Base-by-base conservation (phyloP, 1,139 yeast species). In the Debaryomycetaceae sp. region DNA sequence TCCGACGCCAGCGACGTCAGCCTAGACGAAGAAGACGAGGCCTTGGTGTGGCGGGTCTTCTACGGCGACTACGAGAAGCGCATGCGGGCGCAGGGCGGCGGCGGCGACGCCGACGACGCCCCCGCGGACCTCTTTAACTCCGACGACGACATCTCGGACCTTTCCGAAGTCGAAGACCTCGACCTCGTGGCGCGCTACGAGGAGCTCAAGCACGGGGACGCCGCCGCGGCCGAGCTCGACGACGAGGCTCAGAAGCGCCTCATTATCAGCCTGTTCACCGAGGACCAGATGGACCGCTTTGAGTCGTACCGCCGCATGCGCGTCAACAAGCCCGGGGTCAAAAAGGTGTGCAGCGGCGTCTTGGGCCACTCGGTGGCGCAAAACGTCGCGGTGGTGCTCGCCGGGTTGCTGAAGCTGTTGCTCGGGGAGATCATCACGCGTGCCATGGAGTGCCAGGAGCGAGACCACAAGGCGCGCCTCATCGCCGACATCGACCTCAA, bases 291-390 rank as follows among this genome's bases (percentile, higher is more conserved):
- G 81, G 80, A 80, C 38, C 59, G 96, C 31, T 89, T 88, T 54
- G 96, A 88, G 50, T 85, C 84, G 9, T 88, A 80, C 52, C 71
- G 96, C 42, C 67, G 97, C 43, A 83, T 94, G 34, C 82, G 86
- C 21, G 62, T 91, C 30, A 86, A 83, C 47, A 78, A 83, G 40
- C 74, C 80, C 2, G 86, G 88, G 2, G 84, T 89, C 10, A 84
- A 84, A 52, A 84, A 83, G 46, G 65, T 88, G 15, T 89, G 95
- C 11, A 82, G 83, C 43, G 75, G 83, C 10, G 83, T 83, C 0
- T 61, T 85, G 29, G 88, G 88, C 16, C 96, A 88, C 50, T 78
- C 82, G 27, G 77, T 88, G n/a, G 81, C 93, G 1, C 86, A 76
- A 36, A 84, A 83, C 40, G 80, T 88, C 13, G 85, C 95, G 0